Evolutionary conservation across 345 rosid genomes (phyloP).

Genomic region (Streptanthus diversifolius): DNA sequence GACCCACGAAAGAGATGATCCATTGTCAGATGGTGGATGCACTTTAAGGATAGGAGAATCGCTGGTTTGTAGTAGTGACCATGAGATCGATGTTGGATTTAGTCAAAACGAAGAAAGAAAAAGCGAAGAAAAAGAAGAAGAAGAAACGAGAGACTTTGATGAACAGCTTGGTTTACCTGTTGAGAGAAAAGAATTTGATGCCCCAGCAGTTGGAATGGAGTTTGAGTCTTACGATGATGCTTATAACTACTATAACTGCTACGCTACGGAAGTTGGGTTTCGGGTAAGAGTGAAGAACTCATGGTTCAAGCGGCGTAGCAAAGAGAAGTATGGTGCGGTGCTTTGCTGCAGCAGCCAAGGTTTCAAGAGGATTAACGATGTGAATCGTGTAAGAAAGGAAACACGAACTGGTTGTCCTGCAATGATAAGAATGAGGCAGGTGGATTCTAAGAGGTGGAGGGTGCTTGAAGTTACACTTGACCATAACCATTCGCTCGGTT

Average conservation of each 20-base stretch:
- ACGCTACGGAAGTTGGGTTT: conserved; percentile 71
- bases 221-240: conserved; percentile 78
- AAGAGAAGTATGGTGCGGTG: conserved; percentile 72
- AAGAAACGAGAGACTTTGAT: conserved; percentile 27
- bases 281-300: conserved; percentile 78
- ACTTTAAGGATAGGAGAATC: conserved; percentile 33
- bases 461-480: conserved; percentile 62
- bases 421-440: conserved; percentile 72
- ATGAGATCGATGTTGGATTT: conserved; percentile 36
- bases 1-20: conserved; percentile 32
- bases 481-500: conserved; percentile 66
- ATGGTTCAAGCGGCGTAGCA: conserved; percentile 78
- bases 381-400: conserved; percentile 58
- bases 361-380: conserved; percentile 64
- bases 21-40: conserved; percentile 31
- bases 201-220: conserved; percentile 83
- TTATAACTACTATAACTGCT: conserved; percentile 72
- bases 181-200: conserved; percentile 55
- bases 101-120: conserved; percentile 23
- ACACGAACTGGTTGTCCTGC: conserved; percentile 86
- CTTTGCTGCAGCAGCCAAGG: conserved; percentile 84
- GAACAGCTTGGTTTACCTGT: conserved; percentile 30
- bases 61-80: conserved; percentile 35
- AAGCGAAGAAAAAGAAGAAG: conserved; percentile 21
- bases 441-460: conserved; percentile 73